Percentiles rank a stretch among this genome's conserved stretches.
These are phyloP conservation scores for Backusella sp. DNA, from an alignment of 192 early-diverging fungal genomes.

Conservation along the genomic window DNA sequence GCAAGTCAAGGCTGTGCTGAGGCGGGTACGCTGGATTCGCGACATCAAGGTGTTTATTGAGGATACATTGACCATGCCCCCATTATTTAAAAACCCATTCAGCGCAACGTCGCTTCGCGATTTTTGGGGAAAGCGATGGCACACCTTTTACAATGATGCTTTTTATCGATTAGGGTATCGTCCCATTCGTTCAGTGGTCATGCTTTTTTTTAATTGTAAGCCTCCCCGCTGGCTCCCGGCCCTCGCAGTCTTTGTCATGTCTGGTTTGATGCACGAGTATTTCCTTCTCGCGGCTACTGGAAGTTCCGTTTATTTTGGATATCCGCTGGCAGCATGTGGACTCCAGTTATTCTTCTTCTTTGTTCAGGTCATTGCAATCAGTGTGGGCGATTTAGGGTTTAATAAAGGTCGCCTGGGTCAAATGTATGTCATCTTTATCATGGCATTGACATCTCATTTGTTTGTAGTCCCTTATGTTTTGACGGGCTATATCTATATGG, in stretches of 20 bases:
- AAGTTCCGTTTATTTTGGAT: not conserved
- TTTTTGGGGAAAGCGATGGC: conserved; percentile 20
- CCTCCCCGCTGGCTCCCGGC: conserved; percentile 11
- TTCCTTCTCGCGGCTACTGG: conserved; percentile 12
- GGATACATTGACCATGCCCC: conserved; percentile 17
- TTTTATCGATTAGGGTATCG: conserved; percentile 18
- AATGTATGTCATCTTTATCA: not conserved
- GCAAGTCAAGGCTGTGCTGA: not conserved
- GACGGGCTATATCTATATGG: conserved; percentile 15
- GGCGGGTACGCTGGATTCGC: not conserved
- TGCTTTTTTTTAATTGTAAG: not conserved
- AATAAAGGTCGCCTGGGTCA: not conserved
- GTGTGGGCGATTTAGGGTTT: conserved; percentile 3
- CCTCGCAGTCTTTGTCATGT: conserved; percentile 13
- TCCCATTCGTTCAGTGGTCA: not conserved
- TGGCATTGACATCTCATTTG: conserved; percentile 14
- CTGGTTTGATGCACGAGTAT: conserved; percentile 22
- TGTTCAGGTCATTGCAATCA: not conserved
- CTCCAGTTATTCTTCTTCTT: conserved; percentile 8
- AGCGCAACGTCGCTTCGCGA: not conserved
- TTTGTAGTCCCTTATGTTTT: conserved; percentile 22
- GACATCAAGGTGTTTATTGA: conserved; percentile 8
- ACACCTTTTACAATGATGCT: conserved; percentile 16
- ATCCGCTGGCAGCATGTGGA: conserved; percentile 1
- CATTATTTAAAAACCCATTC: conserved; percentile 5